A percentile compares a stretch with the other conserved stretches of the same genome.
Conservation (phyloP, 2,329 filamentous ascomycete species). For the Xylaria sp. region DNA sequence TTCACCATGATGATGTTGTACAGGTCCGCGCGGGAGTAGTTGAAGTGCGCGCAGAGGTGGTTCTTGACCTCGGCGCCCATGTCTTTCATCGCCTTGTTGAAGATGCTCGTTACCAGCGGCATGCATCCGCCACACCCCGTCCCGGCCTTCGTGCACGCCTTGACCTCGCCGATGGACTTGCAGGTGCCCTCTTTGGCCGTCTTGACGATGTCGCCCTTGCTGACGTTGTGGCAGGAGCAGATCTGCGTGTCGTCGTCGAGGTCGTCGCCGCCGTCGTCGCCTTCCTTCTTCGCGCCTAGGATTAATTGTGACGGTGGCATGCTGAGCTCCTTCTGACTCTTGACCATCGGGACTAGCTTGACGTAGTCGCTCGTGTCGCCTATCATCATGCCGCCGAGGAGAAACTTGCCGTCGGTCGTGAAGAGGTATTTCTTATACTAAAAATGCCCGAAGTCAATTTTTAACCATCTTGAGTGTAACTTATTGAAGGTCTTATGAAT, state of each 20-base stretch:
- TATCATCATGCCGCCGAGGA: slow-evolving; percentile 98
- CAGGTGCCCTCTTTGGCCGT: slow-evolving; percentile 81
- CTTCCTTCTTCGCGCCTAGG: slow-evolving; percentile 77
- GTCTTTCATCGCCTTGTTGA: slow-evolving; percentile 86
- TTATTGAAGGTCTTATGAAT: too few species aligned
- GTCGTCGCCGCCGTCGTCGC: slow-evolving; percentile 80
- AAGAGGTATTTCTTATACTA: slow-evolving; percentile 93
- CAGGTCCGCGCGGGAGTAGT: slow-evolving; percentile 85
- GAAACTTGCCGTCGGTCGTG: slow-evolving; percentile 87
- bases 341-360: slow-evolving; percentile 88
- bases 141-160: slow-evolving; percentile 90
- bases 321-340: slow-evolving; percentile 82
- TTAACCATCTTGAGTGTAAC: too few species aligned
- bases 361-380: slow-evolving; percentile 92
- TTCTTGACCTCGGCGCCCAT: slow-evolving; percentile 92
- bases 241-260: slow-evolving; percentile 88
- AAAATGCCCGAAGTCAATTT: too few species aligned
- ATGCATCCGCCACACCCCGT: slow-evolving; percentile 92
- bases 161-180: slow-evolving; percentile 84
- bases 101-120: slow-evolving; percentile 88
- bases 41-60: slow-evolving; percentile 85
- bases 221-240: slow-evolving; percentile 93
- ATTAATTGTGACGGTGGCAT: slow-evolving; percentile 85
- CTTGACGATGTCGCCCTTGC: slow-evolving; percentile 81
- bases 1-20: slow-evolving; percentile 91